Conservation (phyloP, 2,329 filamentous ascomycete species). For the Fusarium transvaalense region DNA sequence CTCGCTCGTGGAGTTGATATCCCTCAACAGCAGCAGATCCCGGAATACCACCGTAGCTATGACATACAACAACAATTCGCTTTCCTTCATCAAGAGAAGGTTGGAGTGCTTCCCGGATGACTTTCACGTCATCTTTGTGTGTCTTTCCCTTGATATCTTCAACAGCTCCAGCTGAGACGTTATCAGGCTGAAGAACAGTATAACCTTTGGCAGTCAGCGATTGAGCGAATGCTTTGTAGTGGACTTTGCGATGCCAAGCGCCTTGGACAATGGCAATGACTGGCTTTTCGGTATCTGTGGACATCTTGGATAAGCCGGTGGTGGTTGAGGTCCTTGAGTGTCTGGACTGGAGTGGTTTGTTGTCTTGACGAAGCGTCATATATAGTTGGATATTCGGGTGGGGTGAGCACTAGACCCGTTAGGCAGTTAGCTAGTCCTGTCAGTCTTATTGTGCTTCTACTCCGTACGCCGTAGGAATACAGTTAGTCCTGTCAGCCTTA, state of each 20-base stretch:
- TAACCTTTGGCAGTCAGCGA: slow-evolving; percentile 2
- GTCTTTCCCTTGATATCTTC: slow-evolving; percentile 9
- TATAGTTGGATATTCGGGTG: background rate
- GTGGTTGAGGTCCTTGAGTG: background rate
- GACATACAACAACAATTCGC: slow-evolving; percentile 34
- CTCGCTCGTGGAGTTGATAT: slow-evolving; percentile 45
- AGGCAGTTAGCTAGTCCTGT: background rate
- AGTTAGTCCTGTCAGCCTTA: background rate
- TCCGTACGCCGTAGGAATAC: no score
- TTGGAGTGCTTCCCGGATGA: background rate
- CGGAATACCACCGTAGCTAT: slow-evolving; percentile 51
- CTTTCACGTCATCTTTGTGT: slow-evolving; percentile 10
- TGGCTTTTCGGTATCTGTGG: background rate
- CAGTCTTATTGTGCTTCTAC: background rate
- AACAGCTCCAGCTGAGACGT: background rate
- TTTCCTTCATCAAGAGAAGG: background rate
- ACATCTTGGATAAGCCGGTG: background rate
- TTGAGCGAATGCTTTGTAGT: slow-evolving; percentile 16
- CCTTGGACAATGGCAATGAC: slow-evolving; percentile 22
- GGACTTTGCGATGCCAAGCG: slow-evolving; percentile 19
- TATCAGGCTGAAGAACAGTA: slow-evolving; percentile 3
- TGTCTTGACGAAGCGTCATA: background rate
- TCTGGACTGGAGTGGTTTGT: rapidly evolving
- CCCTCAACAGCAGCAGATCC: slow-evolving; percentile 47
- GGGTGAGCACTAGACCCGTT: background rate